Percentiles rank a stretch among this genome's conserved stretches.
Evolutionary conservation across 768 basidiomycete species (phyloP).

Genomic region (Phanerochaete sordida): DNA sequence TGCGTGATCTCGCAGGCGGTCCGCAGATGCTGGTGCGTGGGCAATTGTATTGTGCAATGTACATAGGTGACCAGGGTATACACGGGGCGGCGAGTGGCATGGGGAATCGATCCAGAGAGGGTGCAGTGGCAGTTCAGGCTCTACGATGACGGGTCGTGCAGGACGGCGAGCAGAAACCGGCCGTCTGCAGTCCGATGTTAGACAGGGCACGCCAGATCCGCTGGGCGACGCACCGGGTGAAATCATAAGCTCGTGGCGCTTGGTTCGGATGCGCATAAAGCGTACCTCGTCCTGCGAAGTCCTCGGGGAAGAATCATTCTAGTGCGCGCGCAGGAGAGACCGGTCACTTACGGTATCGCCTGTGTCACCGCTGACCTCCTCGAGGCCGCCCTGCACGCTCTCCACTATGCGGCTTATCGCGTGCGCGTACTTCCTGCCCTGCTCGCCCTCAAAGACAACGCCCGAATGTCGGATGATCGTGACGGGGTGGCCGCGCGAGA

Average conservation of each 20-base stretch:
- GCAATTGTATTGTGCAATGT: neutral
- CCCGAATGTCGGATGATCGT: conserved; percentile 85
- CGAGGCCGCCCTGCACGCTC: conserved; percentile 72
- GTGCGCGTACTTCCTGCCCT: conserved; percentile 70
- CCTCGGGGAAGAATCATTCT: conserved; percentile 1
- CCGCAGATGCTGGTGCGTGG: neutral
- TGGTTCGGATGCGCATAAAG: conserved; percentile 89
- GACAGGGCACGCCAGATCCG: neutral
- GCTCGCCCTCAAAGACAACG: conserved; percentile 83
- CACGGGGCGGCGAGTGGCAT: neutral
- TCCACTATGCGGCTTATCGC: conserved; percentile 75
- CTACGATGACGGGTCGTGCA: conserved; percentile 57
- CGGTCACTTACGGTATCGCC: conserved; percentile 50
- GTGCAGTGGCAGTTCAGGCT: neutral
- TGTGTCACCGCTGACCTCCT: conserved; percentile 67
- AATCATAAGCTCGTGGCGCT: conserved; percentile 90
- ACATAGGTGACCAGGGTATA: neutral
- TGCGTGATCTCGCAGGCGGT: neutral
- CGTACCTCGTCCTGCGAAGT: conserved; percentile 70
- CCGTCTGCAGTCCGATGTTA: conserved; percentile 47
- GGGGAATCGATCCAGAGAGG: neutral
- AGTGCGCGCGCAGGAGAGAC: neutral
- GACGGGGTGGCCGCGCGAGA: conserved; percentile 67
- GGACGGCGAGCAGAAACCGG: conserved; percentile 76
- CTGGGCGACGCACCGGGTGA: conserved; percentile 67